Evolutionary conservation across 73 alveolate genomes (phyloP).

Genomic region (Effrenium voratum): DNA sequence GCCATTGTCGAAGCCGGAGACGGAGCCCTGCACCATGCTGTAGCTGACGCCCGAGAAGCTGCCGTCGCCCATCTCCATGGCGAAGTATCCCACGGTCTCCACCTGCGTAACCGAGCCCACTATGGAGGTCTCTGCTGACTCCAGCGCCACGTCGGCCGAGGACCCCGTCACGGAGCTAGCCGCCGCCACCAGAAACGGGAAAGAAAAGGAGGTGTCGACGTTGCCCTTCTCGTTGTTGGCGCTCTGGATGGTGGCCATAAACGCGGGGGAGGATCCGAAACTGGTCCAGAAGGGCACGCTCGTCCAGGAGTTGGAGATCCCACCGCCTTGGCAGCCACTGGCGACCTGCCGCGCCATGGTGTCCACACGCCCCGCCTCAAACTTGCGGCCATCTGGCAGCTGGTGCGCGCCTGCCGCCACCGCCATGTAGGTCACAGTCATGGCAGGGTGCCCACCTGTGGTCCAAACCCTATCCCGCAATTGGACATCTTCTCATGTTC

Average conservation of each 20-base stretch:
- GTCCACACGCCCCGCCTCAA: slow-evolving; percentile 51
- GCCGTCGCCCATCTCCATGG: slow-evolving; percentile 26
- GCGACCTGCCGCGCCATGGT: slow-evolving; percentile 21
- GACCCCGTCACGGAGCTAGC: background rate
- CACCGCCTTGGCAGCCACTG: background rate
- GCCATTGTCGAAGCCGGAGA: background rate
- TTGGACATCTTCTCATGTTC: no score
- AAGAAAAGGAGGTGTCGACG: background rate
- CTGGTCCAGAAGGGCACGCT: background rate
- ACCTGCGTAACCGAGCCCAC: slow-evolving; percentile 1
- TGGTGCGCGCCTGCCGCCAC: slow-evolving; percentile 12
- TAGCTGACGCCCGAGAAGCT: background rate
- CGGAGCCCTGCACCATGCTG: background rate
- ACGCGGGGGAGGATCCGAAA: background rate
- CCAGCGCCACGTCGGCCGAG: slow-evolving; percentile 13
- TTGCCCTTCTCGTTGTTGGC: slow-evolving; percentile 66
- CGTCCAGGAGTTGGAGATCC: background rate
- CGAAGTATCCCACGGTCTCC: slow-evolving; percentile 50
- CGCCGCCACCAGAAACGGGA: background rate
- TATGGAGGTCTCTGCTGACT: slow-evolving; percentile 14
- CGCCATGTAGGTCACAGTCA: slow-evolving; percentile 29
- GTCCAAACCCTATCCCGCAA: no score
- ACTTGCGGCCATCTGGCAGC: slow-evolving; percentile 56
- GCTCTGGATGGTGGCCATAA: slow-evolving; percentile 16
- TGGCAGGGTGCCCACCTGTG: background rate